Evolutionary conservation across 768 basidiomycete genomes (phyloP).

Genomic region (Suillus subalutaceus): DNA sequence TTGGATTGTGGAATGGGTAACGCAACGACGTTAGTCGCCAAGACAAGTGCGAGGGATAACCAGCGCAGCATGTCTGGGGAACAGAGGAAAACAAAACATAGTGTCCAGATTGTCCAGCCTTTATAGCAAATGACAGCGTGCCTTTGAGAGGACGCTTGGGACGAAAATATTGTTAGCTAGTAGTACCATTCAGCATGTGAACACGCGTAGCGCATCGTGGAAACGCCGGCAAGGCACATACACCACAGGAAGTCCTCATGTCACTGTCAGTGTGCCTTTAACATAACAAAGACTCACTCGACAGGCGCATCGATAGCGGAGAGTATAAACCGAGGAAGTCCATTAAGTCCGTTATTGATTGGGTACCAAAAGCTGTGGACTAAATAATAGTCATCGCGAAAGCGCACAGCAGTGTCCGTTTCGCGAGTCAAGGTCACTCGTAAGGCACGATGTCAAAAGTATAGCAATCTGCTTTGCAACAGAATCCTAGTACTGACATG

Average conservation of each 20-base stretch:
- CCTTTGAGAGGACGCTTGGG: too few relatives aligned
- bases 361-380: background rate
- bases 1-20: background rate
- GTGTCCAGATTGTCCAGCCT: background rate
- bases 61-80: background rate
- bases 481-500: too few relatives aligned
- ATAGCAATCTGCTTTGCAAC: background rate
- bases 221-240: background rate
- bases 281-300: background rate
- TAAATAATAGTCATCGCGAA: background rate
- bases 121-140: background rate
- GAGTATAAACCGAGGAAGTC: background rate
- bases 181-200: background rate
- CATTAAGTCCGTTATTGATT: background rate
- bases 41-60: background rate
- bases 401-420: background rate
- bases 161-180: background rate
- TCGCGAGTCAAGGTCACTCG: background rate
- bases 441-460: background rate
- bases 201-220: background rate
- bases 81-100: background rate
- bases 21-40: background rate
- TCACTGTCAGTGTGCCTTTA: background rate
- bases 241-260: background rate
- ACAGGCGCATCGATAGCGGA: background rate